These are phyloP conservation scores for Leptodermis oblonga DNA, from an alignment of 257 asterid genomes.

Conservation along the genomic window DNA sequence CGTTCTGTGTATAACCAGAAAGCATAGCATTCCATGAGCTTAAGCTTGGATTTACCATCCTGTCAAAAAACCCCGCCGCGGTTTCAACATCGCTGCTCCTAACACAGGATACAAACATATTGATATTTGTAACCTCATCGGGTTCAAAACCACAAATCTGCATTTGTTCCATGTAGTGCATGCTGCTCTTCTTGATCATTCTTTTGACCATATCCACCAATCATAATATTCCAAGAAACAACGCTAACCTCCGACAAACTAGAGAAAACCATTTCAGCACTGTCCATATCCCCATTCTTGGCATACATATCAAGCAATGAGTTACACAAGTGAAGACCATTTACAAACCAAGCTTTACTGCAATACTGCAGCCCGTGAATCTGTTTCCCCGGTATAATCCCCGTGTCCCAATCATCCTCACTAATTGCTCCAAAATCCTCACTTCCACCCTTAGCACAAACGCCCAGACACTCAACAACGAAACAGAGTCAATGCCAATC, in stretches of 20 bases:
- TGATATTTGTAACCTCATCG: too few relatives aligned
- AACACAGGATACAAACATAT: slow-evolving; percentile 54
- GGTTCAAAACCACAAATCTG: too few relatives aligned
- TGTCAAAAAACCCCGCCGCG: slow-evolving; percentile 40
- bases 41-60: too few relatives aligned
- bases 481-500: slow-evolving; percentile 41
- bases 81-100: slow-evolving; percentile 52
- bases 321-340: slow-evolving; percentile 47
- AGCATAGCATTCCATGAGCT: too few relatives aligned
- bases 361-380: slow-evolving; percentile 61
- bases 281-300: slow-evolving; percentile 47
- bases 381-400: slow-evolving; percentile 37
- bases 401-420: slow-evolving; percentile 19
- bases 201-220: slow-evolving; percentile 55
- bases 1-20: too few relatives aligned
- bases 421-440: slow-evolving; percentile 22
- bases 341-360: slow-evolving; percentile 40
- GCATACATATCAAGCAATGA: slow-evolving; percentile 67
- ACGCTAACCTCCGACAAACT: slow-evolving; percentile 42
- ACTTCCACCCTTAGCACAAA: slow-evolving; percentile 39
- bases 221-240: slow-evolving; percentile 77
- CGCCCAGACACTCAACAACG: slow-evolving; percentile 53
- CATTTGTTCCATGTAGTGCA: too few relatives aligned
- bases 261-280: slow-evolving; percentile 49
- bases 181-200: slow-evolving; percentile 32